Evolutionary conservation across 257 asterid genomes (phyloP).

Genomic region (Lycium ferocissimum): DNA sequence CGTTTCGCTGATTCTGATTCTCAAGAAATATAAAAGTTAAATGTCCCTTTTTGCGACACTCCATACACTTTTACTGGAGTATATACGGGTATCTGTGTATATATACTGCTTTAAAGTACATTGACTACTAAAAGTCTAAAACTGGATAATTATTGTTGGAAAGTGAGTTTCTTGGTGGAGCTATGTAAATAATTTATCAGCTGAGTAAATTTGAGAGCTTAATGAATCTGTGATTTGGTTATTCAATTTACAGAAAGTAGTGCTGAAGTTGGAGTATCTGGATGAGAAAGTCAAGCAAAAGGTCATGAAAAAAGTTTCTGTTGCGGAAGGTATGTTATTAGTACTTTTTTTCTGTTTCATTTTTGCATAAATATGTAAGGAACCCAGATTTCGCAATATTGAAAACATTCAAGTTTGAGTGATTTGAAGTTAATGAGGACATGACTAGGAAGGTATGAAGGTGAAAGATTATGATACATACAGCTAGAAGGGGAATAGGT

Average conservation of each 20-base stretch:
- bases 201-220: neutral
- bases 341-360: neutral
- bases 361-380: neutral
- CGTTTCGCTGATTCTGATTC: no score
- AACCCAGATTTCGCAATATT: neutral
- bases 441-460: no score
- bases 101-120: neutral
- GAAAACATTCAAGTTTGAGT: neutral
- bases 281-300: constrained; percentile 20
- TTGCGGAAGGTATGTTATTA: neutral
- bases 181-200: neutral
- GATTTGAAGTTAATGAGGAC: neutral
- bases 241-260: constrained; percentile 16
- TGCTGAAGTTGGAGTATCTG: constrained; percentile 6
- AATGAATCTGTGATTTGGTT: neutral
- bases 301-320: constrained; percentile 22
- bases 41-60: no score
- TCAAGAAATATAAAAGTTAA: no score
- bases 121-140: neutral
- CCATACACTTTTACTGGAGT: no score
- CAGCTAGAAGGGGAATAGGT: no score
- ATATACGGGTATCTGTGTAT: neutral
- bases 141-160: neutral
- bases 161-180: neutral
- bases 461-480: no score